These are phyloP conservation scores for Zangia roseola DNA, from an alignment of 768 basidiomycete genomes.

Conservation along the genomic window DNA sequence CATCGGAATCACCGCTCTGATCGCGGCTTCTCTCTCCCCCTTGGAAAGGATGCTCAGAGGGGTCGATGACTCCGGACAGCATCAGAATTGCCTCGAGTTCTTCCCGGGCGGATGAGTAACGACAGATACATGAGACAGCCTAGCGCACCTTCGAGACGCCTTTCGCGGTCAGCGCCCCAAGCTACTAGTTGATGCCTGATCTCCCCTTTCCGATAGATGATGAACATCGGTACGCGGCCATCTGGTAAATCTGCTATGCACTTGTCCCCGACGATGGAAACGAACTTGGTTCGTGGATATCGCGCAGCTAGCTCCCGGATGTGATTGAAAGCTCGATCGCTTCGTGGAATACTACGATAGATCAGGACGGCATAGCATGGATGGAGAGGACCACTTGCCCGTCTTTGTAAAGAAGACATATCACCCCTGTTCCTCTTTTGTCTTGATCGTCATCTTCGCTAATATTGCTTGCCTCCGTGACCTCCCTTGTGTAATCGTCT, in stretches of 20 bases:
- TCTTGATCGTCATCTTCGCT: constrained; percentile 64
- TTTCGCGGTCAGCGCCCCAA: constrained; percentile 79
- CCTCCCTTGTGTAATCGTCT: constrained; percentile 92
- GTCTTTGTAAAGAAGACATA: constrained; percentile 95
- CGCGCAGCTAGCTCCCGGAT: constrained; percentile 71
- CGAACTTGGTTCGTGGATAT: constrained; percentile 92
- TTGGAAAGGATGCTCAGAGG: constrained; percentile 45
- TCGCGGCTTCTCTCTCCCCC: constrained; percentile 25
- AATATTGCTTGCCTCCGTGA: constrained; percentile 86
- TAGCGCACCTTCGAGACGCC: constrained; percentile 68
- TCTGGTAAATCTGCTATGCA: constrained; percentile 98
- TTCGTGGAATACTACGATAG: constrained; percentile 65
- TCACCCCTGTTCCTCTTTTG: constrained; percentile 82
- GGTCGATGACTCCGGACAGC: constrained; percentile 62
- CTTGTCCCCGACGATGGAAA: constrained; percentile 91
- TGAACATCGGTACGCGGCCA: constrained; percentile 83
- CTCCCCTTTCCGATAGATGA: constrained; percentile 91
- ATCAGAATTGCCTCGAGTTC: constrained; percentile 73
- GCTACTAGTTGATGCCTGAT: constrained; percentile 82
- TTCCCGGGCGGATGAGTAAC: constrained; percentile 25
- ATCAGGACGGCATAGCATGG: background rate
- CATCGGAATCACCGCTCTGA: constrained; percentile 41
- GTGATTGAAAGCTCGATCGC: constrained; percentile 71
- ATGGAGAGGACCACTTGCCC: constrained; percentile 53
- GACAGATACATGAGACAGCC: background rate